Evolutionary conservation across 257 asterid species (phyloP).

Genomic region (Gentiana straminea): DNA sequence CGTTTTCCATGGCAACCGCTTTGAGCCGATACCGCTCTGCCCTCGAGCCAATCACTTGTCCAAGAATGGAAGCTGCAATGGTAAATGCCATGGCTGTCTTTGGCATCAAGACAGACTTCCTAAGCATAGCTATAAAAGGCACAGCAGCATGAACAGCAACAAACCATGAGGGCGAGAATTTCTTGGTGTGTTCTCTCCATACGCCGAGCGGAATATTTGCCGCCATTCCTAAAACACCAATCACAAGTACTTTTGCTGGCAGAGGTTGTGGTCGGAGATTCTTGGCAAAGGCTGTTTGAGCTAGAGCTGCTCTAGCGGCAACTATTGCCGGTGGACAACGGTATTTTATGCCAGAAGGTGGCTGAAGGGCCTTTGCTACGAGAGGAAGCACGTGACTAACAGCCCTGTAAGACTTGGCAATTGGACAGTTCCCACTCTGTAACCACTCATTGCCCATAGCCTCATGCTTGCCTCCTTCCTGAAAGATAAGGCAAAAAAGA

Average conservation of each 20-base stretch:
- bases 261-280: conserved; percentile 88
- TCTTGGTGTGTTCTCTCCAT: conserved; percentile 89
- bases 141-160: conserved; percentile 92
- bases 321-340: conserved; percentile 76
- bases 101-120: conserved; percentile 85
- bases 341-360: conserved; percentile 66
- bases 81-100: conserved; percentile 91
- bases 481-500: conserved; percentile 14
- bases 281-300: conserved; percentile 73
- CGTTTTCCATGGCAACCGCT: conserved; percentile 26
- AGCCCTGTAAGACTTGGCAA: conserved; percentile 87
- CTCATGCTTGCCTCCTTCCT: conserved; percentile 68
- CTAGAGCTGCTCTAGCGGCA: conserved; percentile 71
- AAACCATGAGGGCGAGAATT: conserved; percentile 87
- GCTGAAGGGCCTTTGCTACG: conserved; percentile 71
- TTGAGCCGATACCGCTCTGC: conserved; percentile 78
- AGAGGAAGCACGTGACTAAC: conserved; percentile 71
- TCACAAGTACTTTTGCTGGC: conserved; percentile 59
- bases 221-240: conserved; percentile 78
- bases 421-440: conserved; percentile 78
- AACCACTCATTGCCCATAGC: conserved; percentile 77
- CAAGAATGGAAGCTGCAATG: conserved; percentile 78
- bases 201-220: conserved; percentile 80
- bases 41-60: conserved; percentile 86
- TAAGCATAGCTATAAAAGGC: conserved; percentile 82